These are phyloP conservation scores for Pythium volutum DNA, from an alignment of 352 stramenopile species.

Conservation along the genomic window DNA sequence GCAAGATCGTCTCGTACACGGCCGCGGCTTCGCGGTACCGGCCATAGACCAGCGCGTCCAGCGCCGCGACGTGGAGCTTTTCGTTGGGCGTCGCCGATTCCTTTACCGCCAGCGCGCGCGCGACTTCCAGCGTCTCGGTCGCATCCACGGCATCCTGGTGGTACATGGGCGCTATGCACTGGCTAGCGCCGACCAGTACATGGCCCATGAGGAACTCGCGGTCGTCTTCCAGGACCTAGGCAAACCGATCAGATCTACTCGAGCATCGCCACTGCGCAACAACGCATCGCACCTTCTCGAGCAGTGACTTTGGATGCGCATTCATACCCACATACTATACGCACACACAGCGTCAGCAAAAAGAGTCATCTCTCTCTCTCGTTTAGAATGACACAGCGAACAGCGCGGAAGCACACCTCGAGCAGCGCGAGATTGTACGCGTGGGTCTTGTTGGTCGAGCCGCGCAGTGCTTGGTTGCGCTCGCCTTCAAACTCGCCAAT, in stretches of 20 bases:
- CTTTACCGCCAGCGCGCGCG: conserved; percentile 24
- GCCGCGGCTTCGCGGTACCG: conserved; percentile 60
- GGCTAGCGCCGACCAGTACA: conserved; percentile 72
- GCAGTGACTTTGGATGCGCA: conserved; percentile 66
- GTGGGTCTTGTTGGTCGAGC: conserved; percentile 62
- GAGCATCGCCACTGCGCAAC: not conserved
- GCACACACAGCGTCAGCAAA: not conserved
- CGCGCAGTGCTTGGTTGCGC: conserved; percentile 52
- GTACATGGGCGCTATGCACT: conserved; percentile 60
- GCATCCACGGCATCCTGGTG: conserved; percentile 68
- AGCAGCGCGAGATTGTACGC: conserved; percentile 69
- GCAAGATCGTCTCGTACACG: conserved; percentile 80
- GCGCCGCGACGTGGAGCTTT: conserved; percentile 69
- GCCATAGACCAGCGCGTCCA: conserved; percentile 70
- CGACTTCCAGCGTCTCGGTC: conserved; percentile 35
- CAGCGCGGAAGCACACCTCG: conserved; percentile 34
- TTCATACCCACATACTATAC: conserved; percentile 82
- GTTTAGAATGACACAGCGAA: no score
- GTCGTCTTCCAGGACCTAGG: conserved; percentile 49
- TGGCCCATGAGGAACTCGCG: conserved; percentile 79
- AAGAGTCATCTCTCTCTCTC: no score
- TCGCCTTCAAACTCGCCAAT: conserved; percentile 79
- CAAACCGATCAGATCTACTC: not conserved
- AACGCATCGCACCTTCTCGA: conserved; percentile 40
- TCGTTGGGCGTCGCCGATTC: conserved; percentile 37